Conservation (phyloP, 2,329 filamentous ascomycete species). For the Didymella pomorum region DNA sequence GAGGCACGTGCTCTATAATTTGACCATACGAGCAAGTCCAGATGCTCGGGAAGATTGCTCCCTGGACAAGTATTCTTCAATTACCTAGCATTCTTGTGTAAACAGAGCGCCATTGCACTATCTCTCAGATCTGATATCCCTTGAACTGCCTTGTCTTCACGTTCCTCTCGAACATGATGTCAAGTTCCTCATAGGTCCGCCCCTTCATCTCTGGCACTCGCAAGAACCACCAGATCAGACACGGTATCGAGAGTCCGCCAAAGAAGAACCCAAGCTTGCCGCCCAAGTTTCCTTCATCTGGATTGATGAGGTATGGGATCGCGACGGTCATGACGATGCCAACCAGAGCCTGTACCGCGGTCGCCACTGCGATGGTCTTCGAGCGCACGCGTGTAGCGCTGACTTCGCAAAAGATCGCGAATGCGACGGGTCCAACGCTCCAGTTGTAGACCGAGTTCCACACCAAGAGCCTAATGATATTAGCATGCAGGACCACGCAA, state of each 20-base stretch:
- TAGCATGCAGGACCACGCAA: not conserved
- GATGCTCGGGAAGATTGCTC: not conserved
- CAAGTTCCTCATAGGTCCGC: slow-evolving; percentile 50
- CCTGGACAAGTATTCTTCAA: not conserved
- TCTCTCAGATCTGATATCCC: slow-evolving; percentile 11
- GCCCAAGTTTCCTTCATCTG: slow-evolving; percentile 48
- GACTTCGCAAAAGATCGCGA: slow-evolving; percentile 82
- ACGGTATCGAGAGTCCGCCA: slow-evolving; percentile 42
- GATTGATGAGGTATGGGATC: slow-evolving; percentile 53
- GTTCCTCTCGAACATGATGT: slow-evolving; percentile 48
- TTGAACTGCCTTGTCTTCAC: slow-evolving; percentile 21
- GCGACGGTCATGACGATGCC: slow-evolving; percentile 45
- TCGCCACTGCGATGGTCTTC: slow-evolving; percentile 83
- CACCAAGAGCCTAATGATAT: slow-evolving; percentile 13
- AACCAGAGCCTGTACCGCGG: slow-evolving; percentile 50
- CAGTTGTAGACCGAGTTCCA: slow-evolving; percentile 74
- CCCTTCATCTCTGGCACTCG: slow-evolving; percentile 52
- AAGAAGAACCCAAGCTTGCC: slow-evolving; percentile 55
- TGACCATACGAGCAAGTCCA: not conserved
- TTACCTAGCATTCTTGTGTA: not conserved
- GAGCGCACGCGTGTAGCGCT: slow-evolving; percentile 72
- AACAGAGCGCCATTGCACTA: not conserved
- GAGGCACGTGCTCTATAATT: not conserved
- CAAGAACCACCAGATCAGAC: slow-evolving; percentile 46
- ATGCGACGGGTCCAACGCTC: slow-evolving; percentile 84